Conservation (phyloP, 345 rosid species). For the Aquilaria sinensis region DNA sequence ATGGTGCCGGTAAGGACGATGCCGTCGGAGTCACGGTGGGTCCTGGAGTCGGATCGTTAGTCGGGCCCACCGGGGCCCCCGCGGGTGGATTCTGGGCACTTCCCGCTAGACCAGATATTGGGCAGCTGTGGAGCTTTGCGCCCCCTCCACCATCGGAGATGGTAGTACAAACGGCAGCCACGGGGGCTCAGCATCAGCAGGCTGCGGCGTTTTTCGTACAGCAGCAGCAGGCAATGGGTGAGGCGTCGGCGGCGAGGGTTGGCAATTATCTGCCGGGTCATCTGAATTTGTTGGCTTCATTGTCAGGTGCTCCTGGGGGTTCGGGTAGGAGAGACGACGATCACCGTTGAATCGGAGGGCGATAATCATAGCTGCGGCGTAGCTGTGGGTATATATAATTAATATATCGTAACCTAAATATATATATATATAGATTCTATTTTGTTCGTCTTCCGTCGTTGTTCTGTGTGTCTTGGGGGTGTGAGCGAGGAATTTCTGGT, state of each 20-base stretch:
- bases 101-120: conserved; percentile 69
- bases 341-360: conserved; percentile 31
- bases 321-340: conserved; percentile 69
- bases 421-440: conserved; percentile 15
- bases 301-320: conserved; percentile 62
- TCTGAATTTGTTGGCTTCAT: conserved; percentile 76
- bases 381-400: conserved; percentile 15
- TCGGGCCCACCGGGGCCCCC: conserved; percentile 28
- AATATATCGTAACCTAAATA: background rate
- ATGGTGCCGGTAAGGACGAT: conserved; percentile 29
- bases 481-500: conserved; percentile 33
- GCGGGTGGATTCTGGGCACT: conserved; percentile 91
- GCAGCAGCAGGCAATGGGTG: conserved; percentile 87
- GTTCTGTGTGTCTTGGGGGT: conserved; percentile 29
- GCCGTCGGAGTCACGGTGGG: conserved; percentile 24
- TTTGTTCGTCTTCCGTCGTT: conserved; percentile 15
- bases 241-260: conserved; percentile 86
- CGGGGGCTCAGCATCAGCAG: conserved; percentile 31
- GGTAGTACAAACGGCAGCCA: conserved; percentile 44
- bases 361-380: background rate
- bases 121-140: conserved; percentile 77
- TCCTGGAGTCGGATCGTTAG: conserved; percentile 30
- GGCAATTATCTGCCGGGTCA: conserved; percentile 85
- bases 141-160: conserved; percentile 55
- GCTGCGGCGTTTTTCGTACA: conserved; percentile 32